These are phyloP conservation scores for Cenchrus americanus DNA, from an alignment of 176 grass and related monocot species.

Conservation along the genomic window DNA sequence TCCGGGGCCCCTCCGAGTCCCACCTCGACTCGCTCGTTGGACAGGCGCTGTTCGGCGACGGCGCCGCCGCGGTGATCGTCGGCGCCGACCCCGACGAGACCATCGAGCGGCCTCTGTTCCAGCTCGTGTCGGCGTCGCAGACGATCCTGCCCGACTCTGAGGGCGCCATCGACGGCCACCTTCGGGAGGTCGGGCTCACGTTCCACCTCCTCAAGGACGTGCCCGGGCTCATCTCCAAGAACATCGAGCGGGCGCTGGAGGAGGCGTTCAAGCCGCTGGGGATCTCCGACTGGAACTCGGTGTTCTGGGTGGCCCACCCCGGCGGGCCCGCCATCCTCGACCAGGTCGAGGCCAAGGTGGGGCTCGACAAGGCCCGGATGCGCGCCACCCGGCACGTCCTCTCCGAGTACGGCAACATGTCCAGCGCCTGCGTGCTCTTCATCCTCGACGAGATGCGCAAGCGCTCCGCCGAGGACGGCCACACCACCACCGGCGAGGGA, in stretches of 20 bases:
- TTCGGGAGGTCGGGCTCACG: constrained; percentile 77
- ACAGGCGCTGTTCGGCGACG: constrained; percentile 89
- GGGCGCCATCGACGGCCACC: constrained; percentile 91
- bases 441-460: constrained; percentile 94
- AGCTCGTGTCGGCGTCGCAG: constrained; percentile 80
- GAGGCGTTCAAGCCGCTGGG: constrained; percentile 73
- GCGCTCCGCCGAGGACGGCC: constrained; percentile 80
- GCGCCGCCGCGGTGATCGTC: constrained; percentile 67
- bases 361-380: constrained; percentile 70
- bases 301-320: constrained; percentile 91
- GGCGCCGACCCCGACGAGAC: constrained; percentile 69
- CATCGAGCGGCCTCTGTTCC: constrained; percentile 64
- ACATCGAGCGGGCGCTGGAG: constrained; percentile 71
- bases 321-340: constrained; percentile 85
- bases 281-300: constrained; percentile 82
- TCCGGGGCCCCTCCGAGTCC: constrained; percentile 71
- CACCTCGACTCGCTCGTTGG: constrained; percentile 89
- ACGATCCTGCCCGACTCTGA: constrained; percentile 90
- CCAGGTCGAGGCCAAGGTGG: constrained; percentile 81
- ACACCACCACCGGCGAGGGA: constrained; percentile 76
- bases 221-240: constrained; percentile 83
- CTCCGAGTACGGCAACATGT: constrained; percentile 87
- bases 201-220: constrained; percentile 97
- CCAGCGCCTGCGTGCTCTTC: constrained; percentile 89
- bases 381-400: constrained; percentile 68